Conservation (phyloP, 2,329 filamentous ascomycete genomes). For the Neopestalotiopsis rosae region DNA sequence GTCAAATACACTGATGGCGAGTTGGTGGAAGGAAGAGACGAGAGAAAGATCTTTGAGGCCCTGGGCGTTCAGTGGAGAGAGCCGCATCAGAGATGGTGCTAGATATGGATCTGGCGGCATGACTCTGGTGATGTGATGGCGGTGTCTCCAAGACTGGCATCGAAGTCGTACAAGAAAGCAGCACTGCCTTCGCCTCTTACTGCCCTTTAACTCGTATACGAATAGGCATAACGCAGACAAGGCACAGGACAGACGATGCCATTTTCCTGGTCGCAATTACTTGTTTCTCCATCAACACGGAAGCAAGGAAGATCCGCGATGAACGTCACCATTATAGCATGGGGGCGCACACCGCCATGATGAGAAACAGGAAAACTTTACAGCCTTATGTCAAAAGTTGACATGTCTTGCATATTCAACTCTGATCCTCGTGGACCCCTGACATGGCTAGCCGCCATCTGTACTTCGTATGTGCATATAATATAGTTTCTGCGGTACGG, state of each 20-base stretch:
- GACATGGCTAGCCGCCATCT: background rate
- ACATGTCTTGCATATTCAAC: background rate
- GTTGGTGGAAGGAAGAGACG: constrained; percentile 75
- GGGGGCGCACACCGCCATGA: too few relatives aligned
- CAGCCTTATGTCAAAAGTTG: background rate
- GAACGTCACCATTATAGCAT: too few relatives aligned
- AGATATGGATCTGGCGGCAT: constrained; percentile 27
- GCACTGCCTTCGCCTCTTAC: too few relatives aligned
- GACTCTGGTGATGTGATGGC: background rate
- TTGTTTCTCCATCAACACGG: too few relatives aligned
- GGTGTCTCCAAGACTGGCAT: background rate
- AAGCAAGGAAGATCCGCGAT: too few relatives aligned
- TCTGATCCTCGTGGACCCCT: background rate
- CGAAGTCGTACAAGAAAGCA: background rate
- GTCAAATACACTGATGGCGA: constrained; percentile 70
- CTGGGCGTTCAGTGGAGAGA: constrained; percentile 86
- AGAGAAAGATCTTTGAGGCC: constrained; percentile 81
- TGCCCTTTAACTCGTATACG: too few relatives aligned
- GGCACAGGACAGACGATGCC: too few relatives aligned
- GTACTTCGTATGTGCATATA: background rate
- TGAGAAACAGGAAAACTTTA: background rate
- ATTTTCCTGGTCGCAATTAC: too few relatives aligned
- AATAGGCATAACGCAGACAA: too few relatives aligned
- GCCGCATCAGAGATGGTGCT: constrained; percentile 78
- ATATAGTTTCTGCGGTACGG: background rate